Evolutionary conservation across 768 basidiomycete genomes (phyloP).

Genomic region (Termitomyces titanicus): DNA sequence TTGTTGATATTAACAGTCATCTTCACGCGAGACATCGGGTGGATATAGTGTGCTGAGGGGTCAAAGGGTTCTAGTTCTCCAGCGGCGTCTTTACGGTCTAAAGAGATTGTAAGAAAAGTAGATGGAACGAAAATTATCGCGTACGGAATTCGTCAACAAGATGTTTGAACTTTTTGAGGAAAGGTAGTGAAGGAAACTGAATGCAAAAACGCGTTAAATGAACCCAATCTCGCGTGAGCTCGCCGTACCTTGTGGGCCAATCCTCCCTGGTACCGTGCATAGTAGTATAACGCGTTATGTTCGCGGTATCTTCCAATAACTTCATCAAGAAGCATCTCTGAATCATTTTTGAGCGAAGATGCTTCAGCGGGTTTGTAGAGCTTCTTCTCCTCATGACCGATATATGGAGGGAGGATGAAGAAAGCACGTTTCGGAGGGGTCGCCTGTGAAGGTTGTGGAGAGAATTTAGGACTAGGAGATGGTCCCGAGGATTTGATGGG

Average conservation of each 20-base stretch:
- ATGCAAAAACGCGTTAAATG: slow-evolving; percentile 24
- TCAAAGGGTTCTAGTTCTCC: slow-evolving; percentile 52
- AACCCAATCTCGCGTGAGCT: slow-evolving; percentile 5
- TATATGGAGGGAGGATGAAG: slow-evolving; percentile 35
- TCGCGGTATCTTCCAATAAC: slow-evolving; percentile 57
- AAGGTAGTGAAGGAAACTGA: slow-evolving; percentile 40
- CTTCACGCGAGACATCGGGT: slow-evolving; percentile 55
- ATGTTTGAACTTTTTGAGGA: slow-evolving; percentile 35
- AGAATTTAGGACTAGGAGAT: not conserved
- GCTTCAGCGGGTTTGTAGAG: slow-evolving; percentile 37
- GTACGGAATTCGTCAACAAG: slow-evolving; percentile 57
- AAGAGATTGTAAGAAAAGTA: slow-evolving; percentile 4
- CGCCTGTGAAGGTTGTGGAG: not conserved
- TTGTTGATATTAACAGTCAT: slow-evolving; percentile 29
- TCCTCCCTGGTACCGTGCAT: slow-evolving; percentile 55
- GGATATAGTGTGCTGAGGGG: slow-evolving; percentile 54
- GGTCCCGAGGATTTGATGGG: slow-evolving; percentile 6
- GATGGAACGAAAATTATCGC: slow-evolving; percentile 18
- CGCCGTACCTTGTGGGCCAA: slow-evolving; percentile 52
- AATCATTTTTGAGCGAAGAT: slow-evolving; percentile 27
- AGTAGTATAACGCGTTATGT: slow-evolving; percentile 47
- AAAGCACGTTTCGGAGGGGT: slow-evolving; percentile 10
- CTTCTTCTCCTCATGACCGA: slow-evolving; percentile 33
- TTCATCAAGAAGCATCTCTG: slow-evolving; percentile 34
- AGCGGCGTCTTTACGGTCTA: slow-evolving; percentile 44